These are phyloP conservation scores for Xylaria telfairii DNA, from an alignment of 495 filamentous ascomycete genomes.

Conservation along the genomic window DNA sequence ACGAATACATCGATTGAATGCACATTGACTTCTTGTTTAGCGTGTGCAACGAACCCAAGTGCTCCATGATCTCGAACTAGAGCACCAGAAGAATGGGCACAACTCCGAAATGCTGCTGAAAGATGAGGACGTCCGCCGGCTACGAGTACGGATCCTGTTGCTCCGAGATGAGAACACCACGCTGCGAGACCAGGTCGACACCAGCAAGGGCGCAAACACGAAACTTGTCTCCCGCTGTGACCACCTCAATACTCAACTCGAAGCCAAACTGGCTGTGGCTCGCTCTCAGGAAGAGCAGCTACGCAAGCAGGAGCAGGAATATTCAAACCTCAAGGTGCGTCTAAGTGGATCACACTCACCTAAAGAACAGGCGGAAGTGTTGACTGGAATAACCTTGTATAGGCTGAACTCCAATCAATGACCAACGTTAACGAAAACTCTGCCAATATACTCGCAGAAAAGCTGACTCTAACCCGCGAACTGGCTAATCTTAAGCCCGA, in stretches of 20 bases:
- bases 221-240: constrained; percentile 64
- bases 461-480: constrained; percentile 74
- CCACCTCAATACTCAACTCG: constrained; percentile 63
- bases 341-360: neutral
- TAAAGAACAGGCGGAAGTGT: neutral
- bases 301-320: constrained; percentile 65
- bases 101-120: constrained; percentile 66
- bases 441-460: constrained; percentile 75
- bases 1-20: neutral
- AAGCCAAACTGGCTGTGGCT: constrained; percentile 60
- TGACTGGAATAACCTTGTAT: constrained; percentile 28
- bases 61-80: constrained; percentile 64
- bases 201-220: constrained; percentile 62
- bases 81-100: constrained; percentile 65
- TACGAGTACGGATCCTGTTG: constrained; percentile 69
- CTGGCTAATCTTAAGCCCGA: constrained; percentile 74
- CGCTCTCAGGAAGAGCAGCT: constrained; percentile 61
- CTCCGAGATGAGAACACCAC: constrained; percentile 69
- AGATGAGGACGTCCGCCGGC: constrained; percentile 69
- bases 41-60: constrained; percentile 40
- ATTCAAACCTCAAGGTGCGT: constrained; percentile 69
- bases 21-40: neutral
- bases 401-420: constrained; percentile 73
- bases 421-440: constrained; percentile 68
- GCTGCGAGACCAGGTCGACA: constrained; percentile 44